These are phyloP conservation scores for Artomyces pyxidatus DNA, from an alignment of 768 basidiomycete species.

Conservation along the genomic window DNA sequence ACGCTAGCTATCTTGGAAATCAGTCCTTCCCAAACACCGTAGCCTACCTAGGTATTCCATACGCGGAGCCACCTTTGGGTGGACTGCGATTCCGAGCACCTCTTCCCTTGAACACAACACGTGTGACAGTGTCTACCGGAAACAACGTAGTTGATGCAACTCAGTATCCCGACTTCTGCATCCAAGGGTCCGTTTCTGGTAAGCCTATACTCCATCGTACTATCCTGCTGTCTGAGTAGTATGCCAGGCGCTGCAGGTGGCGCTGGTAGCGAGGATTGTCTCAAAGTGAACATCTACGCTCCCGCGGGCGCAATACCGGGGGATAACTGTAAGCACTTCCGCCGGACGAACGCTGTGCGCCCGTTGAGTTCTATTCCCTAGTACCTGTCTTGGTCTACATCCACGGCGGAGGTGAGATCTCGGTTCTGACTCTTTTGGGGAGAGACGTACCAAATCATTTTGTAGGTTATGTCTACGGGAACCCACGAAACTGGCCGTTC, in stretches of 20 bases:
- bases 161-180: constrained; percentile 46
- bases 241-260: constrained; percentile 54
- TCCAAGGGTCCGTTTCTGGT: constrained; percentile 42
- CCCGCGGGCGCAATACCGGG: constrained; percentile 39
- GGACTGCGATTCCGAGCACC: constrained; percentile 35
- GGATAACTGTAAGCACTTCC: constrained; percentile 34
- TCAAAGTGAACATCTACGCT: constrained; percentile 59
- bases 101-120: constrained; percentile 40
- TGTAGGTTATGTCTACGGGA: constrained; percentile 48
- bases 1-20: constrained; percentile 51
- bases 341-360: background rate
- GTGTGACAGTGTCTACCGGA: constrained; percentile 27
- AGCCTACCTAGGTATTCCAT: constrained; percentile 40
- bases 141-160: constrained; percentile 43
- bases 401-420: constrained; percentile 29
- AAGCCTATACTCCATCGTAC: background rate
- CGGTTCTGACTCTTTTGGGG: background rate
- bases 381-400: constrained; percentile 35
- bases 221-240: background rate
- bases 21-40: constrained; percentile 42
- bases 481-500: constrained; percentile 60
- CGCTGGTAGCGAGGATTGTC: constrained; percentile 58
- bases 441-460: background rate
- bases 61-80: constrained; percentile 29
- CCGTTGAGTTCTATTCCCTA: no score